phyloP scores from a whole-genome alignment of 352 stramenopile genomes.

The Stramenopiles sp. region DNA sequence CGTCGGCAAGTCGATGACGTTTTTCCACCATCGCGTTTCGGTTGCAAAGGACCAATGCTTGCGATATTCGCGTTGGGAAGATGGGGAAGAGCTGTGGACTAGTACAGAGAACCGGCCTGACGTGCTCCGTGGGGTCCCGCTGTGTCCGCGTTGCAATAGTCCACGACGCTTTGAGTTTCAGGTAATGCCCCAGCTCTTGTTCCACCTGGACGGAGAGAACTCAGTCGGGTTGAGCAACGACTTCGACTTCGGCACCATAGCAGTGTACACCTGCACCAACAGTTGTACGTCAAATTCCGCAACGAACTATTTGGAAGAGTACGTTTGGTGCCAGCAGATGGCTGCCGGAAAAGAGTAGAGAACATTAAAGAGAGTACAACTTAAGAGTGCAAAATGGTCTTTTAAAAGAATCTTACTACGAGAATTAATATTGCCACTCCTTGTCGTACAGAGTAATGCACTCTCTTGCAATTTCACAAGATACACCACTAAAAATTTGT shows the following conservation, averaged over 20 bases:
- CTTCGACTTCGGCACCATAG: slow-evolving; percentile 72
- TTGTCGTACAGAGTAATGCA: too few relatives aligned
- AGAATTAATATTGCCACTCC: too few relatives aligned
- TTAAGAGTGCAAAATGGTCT: too few relatives aligned
- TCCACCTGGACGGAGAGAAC: slow-evolving; percentile 47
- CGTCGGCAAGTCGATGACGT: slow-evolving; percentile 38
- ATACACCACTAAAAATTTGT: too few relatives aligned
- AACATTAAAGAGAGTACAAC: too few relatives aligned
- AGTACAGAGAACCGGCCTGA: slow-evolving; percentile 28
- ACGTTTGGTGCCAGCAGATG: slow-evolving; percentile 52
- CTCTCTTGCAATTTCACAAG: too few relatives aligned
- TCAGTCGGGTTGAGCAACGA: slow-evolving; percentile 31
- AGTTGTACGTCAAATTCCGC: slow-evolving; percentile 42
- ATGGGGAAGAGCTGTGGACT: slow-evolving; percentile 50
- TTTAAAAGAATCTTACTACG: too few relatives aligned
- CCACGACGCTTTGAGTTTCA: slow-evolving; percentile 77
- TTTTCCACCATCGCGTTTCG: slow-evolving; percentile 51
- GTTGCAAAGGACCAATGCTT: slow-evolving; percentile 55
- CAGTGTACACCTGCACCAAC: slow-evolving; percentile 66
- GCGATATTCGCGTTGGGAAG: slow-evolving; percentile 66
- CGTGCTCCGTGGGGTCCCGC: slow-evolving; percentile 29
- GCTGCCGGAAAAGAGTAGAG: too few relatives aligned
- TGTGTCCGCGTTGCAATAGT: slow-evolving; percentile 51
- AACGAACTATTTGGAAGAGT: slow-evolving; percentile 32
- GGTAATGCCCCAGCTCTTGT: slow-evolving; percentile 75